Percentiles rank a stretch among this genome's conserved stretches.
Conservation (phyloP, 176 grass and related monocot genomes). For the Ensete ventricosum region DNA sequence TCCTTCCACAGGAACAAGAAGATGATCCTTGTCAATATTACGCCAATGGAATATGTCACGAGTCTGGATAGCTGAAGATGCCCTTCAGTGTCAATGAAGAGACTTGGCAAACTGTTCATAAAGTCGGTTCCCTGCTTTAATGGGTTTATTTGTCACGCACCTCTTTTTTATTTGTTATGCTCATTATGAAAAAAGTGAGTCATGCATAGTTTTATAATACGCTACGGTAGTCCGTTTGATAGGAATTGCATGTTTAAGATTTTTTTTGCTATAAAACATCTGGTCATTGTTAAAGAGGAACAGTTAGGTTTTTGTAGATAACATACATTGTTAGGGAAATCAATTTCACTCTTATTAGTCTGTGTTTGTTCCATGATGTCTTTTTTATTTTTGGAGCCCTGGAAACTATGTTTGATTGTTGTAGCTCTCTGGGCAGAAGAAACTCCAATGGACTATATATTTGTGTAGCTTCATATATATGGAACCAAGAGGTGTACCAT, state of each 20-base stretch:
- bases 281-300: background rate
- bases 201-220: no score
- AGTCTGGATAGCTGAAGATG: background rate
- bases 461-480: no score
- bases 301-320: background rate
- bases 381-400: background rate
- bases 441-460: no score
- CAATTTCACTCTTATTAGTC: background rate
- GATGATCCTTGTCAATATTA: background rate
- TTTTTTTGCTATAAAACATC: background rate
- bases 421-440: no score
- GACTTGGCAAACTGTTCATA: background rate
- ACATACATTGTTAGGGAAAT: background rate
- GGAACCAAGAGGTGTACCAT: no score
- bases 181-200: background rate
- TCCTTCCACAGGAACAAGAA: constrained; percentile 1
- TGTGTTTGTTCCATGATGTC: background rate
- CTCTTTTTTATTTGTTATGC: background rate
- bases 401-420: no score
- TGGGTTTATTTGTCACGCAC: background rate
- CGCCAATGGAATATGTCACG: background rate
- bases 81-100: background rate
- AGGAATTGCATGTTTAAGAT: background rate
- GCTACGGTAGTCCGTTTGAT: background rate
- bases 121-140: background rate